These are phyloP conservation scores for Boletus eberwhitei DNA, from an alignment of 768 basidiomycete genomes.

Conservation along the genomic window DNA sequence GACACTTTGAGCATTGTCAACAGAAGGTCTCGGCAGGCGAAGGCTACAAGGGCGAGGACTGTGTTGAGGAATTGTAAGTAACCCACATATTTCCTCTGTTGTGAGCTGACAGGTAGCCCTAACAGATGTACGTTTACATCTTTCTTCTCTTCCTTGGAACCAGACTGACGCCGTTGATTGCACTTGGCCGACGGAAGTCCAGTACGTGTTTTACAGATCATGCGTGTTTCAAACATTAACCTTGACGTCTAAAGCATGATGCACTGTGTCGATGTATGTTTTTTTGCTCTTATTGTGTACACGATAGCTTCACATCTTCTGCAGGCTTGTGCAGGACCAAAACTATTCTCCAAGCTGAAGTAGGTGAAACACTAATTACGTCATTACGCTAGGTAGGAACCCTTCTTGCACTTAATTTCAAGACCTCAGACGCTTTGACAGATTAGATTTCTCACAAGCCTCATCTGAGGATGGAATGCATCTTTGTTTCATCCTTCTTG, in stretches of 20 bases:
- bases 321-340: conserved; percentile 64
- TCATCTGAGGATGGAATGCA: conserved; percentile 12
- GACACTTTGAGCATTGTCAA: conserved; percentile 89
- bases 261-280: conserved; percentile 86
- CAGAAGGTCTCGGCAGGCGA: conserved; percentile 81
- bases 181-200: conserved; percentile 44
- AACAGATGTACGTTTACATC: conserved; percentile 25
- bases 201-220: conserved; percentile 45
- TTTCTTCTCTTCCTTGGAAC: background rate
- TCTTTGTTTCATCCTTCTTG: background rate
- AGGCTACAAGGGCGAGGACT: conserved; percentile 89
- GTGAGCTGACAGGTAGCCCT: background rate
- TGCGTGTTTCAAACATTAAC: conserved; percentile 2
- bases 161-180: conserved; percentile 7
- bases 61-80: conserved; percentile 87
- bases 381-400: conserved; percentile 19
- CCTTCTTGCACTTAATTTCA: background rate
- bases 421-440: background rate
- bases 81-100: background rate
- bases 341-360: conserved; percentile 73
- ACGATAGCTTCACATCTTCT: conserved; percentile 5
- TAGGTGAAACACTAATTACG: conserved; percentile 9
- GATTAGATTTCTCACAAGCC: conserved; percentile 13
- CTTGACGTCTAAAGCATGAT: conserved; percentile 57
- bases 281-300: background rate